phyloP scores from a whole-genome alignment of 129 eudicot species.

The Chrysanthemum seticuspe region DNA sequence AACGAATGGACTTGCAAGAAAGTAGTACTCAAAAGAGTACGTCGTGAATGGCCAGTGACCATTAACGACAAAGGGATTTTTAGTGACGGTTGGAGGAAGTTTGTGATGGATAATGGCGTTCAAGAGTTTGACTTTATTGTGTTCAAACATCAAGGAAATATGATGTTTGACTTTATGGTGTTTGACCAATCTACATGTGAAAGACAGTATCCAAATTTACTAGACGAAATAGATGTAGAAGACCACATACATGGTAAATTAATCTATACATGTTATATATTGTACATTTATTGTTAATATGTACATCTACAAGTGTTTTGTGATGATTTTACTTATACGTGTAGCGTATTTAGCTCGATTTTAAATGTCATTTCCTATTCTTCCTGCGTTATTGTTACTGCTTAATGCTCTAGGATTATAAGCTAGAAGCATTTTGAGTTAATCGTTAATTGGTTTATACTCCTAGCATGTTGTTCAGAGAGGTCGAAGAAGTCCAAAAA shows the following conservation, averaged over 20 bases:
- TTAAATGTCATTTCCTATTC: too few species aligned
- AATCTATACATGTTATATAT: too few species aligned
- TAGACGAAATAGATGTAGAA: background rate
- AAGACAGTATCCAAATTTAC: slow-evolving; percentile 3
- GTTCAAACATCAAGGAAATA: slow-evolving; percentile 25
- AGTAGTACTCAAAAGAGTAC: slow-evolving; percentile 14
- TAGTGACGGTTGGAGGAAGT: slow-evolving; percentile 34
- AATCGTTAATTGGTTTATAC: background rate
- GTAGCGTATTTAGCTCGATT: too few species aligned
- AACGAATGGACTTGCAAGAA: background rate
- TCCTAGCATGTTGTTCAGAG: slow-evolving; percentile 9
- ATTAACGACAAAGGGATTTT: slow-evolving; percentile 6
- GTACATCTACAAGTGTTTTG: too few species aligned
- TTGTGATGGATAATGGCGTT: slow-evolving; percentile 27
- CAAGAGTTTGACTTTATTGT: too few species aligned
- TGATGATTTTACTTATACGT: too few species aligned
- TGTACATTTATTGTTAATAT: too few species aligned
- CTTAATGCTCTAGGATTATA: background rate
- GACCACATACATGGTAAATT: background rate
- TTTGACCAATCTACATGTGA: slow-evolving; percentile 37
- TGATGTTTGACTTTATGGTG: slow-evolving; percentile 35
- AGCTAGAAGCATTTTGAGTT: background rate
- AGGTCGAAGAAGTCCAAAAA: slow-evolving; percentile 4
- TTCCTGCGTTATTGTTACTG: too few species aligned
- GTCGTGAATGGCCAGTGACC: slow-evolving; percentile 25